Conservation (phyloP, 176 grass and related monocot species). For the Oryza glaberrima region DNA sequence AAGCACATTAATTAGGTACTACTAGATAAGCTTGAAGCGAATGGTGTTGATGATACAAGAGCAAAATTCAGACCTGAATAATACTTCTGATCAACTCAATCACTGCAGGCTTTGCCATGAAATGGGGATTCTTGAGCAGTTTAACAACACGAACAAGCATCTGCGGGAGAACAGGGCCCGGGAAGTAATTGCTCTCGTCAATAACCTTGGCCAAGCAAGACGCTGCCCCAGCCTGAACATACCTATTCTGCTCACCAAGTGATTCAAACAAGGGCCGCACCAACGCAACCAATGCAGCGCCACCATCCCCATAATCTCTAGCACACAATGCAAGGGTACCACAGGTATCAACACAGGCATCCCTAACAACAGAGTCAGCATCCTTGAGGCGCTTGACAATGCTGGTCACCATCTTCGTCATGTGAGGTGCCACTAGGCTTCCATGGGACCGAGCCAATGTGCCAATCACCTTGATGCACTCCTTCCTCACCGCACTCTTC, state of each 20-base stretch:
- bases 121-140: constrained; percentile 93
- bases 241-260: constrained; percentile 86
- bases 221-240: constrained; percentile 77
- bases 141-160: constrained; percentile 87
- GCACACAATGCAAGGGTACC: constrained; percentile 70
- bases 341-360: constrained; percentile 86
- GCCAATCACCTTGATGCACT: constrained; percentile 82
- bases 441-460: constrained; percentile 63
- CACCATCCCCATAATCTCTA: constrained; percentile 47
- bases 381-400: constrained; percentile 83
- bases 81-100: constrained; percentile 98
- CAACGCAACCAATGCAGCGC: constrained; percentile 64
- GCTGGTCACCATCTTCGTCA: constrained; percentile 64
- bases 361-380: constrained; percentile 81
- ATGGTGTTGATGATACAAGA: not conserved
- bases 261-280: constrained; percentile 85
- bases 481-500: constrained; percentile 79
- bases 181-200: constrained; percentile 77
- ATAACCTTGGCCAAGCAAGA: constrained; percentile 89
- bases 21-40: not conserved
- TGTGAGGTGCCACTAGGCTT: constrained; percentile 62
- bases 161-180: constrained; percentile 70
- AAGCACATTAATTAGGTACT: not conserved
- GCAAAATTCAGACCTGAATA: constrained; percentile 67
- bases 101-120: constrained; percentile 90